phyloP scores from a whole-genome alignment of 2,329 filamentous ascomycete genomes.

The Colletotrichum navitas region DNA sequence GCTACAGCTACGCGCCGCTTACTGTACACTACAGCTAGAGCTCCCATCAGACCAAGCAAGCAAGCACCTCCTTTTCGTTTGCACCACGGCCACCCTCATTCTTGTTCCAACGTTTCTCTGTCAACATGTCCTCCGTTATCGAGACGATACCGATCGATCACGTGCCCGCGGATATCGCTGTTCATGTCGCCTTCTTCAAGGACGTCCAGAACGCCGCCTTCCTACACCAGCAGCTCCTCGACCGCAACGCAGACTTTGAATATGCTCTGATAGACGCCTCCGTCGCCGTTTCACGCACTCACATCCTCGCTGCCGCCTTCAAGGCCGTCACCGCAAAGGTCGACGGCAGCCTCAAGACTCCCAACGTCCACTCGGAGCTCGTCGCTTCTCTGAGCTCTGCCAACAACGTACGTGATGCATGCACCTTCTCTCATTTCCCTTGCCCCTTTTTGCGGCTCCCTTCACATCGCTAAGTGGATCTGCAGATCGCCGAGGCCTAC shows the following conservation, averaged over 20 bases:
- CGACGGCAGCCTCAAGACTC: slow-evolving; percentile 75
- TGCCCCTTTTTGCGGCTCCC: not conserved
- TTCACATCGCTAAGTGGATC: slow-evolving; percentile 4
- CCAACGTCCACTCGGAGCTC: slow-evolving; percentile 90
- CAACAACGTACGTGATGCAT: slow-evolving; percentile 74
- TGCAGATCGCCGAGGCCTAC: slow-evolving; percentile 90
- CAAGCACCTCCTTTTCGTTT: not conserved
- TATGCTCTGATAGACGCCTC: slow-evolving; percentile 94
- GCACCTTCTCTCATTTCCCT: not conserved
- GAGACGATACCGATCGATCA: slow-evolving; percentile 82
- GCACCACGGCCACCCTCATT: not conserved
- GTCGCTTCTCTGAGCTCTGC: slow-evolving; percentile 84
- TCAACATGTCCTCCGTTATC: slow-evolving; percentile 52
- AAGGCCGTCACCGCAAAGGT: slow-evolving; percentile 78
- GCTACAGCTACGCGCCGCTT: not conserved
- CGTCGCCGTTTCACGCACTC: slow-evolving; percentile 77
- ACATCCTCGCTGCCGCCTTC: slow-evolving; percentile 82
- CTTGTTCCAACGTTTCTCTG: not conserved
- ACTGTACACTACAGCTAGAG: not conserved
- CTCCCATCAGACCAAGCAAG: not conserved
- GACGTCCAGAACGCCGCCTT: slow-evolving; percentile 82
- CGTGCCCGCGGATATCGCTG: slow-evolving; percentile 73
- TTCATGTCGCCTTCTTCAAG: slow-evolving; percentile 82
- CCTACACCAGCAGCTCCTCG: slow-evolving; percentile 86
- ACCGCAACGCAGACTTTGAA: slow-evolving; percentile 86